These are phyloP conservation scores for Carallia brachiata DNA, from an alignment of 345 rosid species.

Conservation along the genomic window DNA sequence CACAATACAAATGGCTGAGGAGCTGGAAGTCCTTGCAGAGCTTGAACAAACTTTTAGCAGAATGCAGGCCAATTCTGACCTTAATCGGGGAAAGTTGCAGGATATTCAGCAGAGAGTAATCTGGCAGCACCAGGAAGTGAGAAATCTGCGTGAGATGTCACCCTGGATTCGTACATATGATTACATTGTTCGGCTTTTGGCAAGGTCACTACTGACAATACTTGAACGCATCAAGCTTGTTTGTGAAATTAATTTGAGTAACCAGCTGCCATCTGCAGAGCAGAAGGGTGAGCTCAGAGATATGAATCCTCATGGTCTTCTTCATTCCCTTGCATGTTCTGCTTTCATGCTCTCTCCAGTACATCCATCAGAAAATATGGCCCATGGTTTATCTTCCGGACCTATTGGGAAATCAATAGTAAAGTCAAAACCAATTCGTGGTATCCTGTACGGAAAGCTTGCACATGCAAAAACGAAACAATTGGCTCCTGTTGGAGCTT, in stretches of 20 bases:
- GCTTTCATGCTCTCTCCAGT: conserved; percentile 33
- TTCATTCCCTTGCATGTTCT: conserved; percentile 39
- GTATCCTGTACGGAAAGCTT: conserved; percentile 19
- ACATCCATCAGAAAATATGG: conserved; percentile 38
- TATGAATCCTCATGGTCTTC: conserved; percentile 11
- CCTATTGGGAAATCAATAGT: conserved; percentile 27
- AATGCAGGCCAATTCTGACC: conserved; percentile 39
- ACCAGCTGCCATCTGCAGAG: conserved; percentile 18
- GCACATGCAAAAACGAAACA: conserved; percentile 32
- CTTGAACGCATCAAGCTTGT: conserved; percentile 47
- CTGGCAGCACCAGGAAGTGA: conserved; percentile 55
- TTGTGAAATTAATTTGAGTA: conserved; percentile 16
- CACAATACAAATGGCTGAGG: conserved; percentile 50
- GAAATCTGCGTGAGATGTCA: conserved; percentile 50
- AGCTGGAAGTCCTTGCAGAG: conserved; percentile 62
- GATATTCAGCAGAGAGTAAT: conserved; percentile 55
- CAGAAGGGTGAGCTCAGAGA: conserved; percentile 7
- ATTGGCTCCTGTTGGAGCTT: conserved; percentile 34
- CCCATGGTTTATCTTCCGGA: conserved; percentile 25
- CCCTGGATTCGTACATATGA: conserved; percentile 61
- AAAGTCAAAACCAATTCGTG: conserved; percentile 15
- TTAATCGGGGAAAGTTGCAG: conserved; percentile 38
- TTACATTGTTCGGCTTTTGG: conserved; percentile 48
- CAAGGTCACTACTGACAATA: conserved; percentile 55
- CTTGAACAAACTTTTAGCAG: conserved; percentile 62